These are phyloP conservation scores for Glonium stellatum DNA, from an alignment of 495 filamentous ascomycete species.

Conservation along the genomic window DNA sequence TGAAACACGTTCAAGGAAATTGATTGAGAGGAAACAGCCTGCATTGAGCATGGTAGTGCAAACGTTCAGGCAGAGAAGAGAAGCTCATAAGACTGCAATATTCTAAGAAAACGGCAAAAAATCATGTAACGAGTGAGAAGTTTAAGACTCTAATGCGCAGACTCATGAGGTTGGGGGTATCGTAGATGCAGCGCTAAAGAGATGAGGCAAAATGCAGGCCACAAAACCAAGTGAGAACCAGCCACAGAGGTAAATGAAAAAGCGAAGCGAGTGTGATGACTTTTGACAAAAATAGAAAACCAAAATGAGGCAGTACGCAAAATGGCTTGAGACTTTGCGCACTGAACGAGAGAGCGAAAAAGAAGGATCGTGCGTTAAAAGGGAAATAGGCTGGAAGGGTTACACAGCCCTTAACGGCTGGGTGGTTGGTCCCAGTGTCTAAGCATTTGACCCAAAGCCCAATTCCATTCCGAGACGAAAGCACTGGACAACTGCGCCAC, in stretches of 20 bases:
- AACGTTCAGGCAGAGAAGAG: not conserved
- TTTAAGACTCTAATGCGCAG: not conserved
- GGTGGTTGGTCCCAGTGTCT: constrained; percentile 61
- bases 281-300: not conserved
- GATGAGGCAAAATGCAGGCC: not conserved
- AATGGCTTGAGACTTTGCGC: not conserved
- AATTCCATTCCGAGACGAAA: constrained; percentile 61
- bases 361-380: not conserved
- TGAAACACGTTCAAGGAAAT: no score
- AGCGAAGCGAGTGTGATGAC: not conserved
- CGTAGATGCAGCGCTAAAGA: not conserved
- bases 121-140: not conserved
- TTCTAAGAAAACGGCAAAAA: not conserved
- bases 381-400: not conserved
- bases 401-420: constrained; percentile 1
- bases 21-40: no score
- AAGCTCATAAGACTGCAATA: not conserved
- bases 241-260: not conserved
- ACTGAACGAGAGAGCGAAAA: not conserved
- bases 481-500: constrained; percentile 54
- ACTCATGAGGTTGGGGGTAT: not conserved
- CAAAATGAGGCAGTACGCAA: not conserved
- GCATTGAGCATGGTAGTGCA: no score
- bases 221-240: not conserved
- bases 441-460: constrained; percentile 59